Evolutionary conservation across 2,329 filamentous ascomycete species (phyloP), one percentile per base, ranked within the genome.

Genomic region (Talaromyces sp.): DNA sequence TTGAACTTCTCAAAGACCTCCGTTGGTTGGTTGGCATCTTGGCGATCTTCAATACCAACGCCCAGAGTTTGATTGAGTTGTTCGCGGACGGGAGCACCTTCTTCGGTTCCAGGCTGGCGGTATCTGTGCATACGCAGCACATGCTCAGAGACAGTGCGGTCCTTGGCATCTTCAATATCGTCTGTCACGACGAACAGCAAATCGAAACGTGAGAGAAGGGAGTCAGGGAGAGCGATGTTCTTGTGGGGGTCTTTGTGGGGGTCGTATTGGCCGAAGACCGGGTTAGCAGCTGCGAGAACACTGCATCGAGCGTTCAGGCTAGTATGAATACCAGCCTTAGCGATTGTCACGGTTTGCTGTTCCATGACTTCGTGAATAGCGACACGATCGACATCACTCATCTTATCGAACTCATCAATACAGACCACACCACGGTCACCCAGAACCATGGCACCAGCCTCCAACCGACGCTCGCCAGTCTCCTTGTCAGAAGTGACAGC

Each of bases 311-410:
- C 94, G 69, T 99, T 99, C 55, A 99, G 80, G 2, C 92, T 96
- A 0, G 94, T 99, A 75, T 99, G 94, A 54, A 99, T 99, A 60
- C 94, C 94, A 1, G 94, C 94, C 77, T 99, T 99, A 47, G 94
- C 94, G 67, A 99, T 99, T 13, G 94, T 99, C 55, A 99, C 94
- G 0, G 94, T 99, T 76, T 99, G 94, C 77, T 99, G 94, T 76
- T 99, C 94, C 94, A 99, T 99, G 61, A 99, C 94, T 89, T 99
- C 94, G 83, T 99, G 94, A 64, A 99, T 99, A 42, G 94, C 94
- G 3, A 99, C 94, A 70, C 94, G 86, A 74, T 99, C 94, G 52
- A 97, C 88, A 70, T 99, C 94, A 52, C 91, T 97, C 94, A 99
- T 99, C 75, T 99, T 99, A 79, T 99, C 94, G 64, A 99, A 99